A percentile compares a stretch with the other conserved stretches of the same genome.
phyloP scores from a whole-genome alignment of 2,329 filamentous ascomycete genomes.

The Clarireedia homoeocarpa region DNA sequence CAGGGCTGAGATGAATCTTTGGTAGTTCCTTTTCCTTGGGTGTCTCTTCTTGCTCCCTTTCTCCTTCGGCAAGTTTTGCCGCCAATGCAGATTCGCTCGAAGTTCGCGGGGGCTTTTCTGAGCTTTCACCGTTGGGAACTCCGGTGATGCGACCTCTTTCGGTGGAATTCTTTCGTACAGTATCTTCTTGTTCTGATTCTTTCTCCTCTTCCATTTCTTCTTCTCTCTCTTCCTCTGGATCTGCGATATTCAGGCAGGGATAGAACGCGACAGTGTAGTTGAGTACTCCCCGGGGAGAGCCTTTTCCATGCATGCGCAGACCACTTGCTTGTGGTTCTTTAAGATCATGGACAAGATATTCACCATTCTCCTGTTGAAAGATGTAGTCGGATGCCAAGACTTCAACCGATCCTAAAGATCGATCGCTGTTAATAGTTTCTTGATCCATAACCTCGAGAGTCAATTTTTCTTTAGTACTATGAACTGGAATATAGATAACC shows the following conservation, averaged over 20 bases:
- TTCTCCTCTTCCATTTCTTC: constrained; percentile 61
- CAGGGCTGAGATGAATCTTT: constrained; percentile 69
- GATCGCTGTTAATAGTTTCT: constrained; percentile 85
- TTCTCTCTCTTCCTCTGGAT: constrained; percentile 83
- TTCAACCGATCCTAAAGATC: constrained; percentile 76
- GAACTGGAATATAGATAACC: constrained; percentile 86
- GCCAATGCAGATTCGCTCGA: constrained; percentile 21
- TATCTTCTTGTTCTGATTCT: constrained; percentile 22
- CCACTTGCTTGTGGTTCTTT: constrained; percentile 60
- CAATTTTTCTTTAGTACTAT: constrained; percentile 75
- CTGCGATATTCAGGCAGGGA: constrained; percentile 76
- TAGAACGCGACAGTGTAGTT: constrained; percentile 85
- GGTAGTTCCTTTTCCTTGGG: constrained; percentile 47
- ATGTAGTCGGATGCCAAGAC: constrained; percentile 73
- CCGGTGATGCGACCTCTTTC: constrained; percentile 21
- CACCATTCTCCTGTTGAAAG: constrained; percentile 66
- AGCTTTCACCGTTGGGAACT: constrained; percentile 15
- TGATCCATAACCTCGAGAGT: constrained; percentile 94
- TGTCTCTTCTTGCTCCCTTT: constrained; percentile 38
- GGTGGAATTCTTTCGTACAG: constrained; percentile 27
- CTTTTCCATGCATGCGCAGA: constrained; percentile 67
- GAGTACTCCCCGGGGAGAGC: constrained; percentile 69
- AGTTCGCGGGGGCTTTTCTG: constrained; percentile 36
- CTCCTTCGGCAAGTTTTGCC: constrained; percentile 25
- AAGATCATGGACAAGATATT: constrained; percentile 70